phyloP scores from a whole-genome alignment of 2,329 filamentous ascomycete species.

The Pseudogymnoascus sp. region DNA sequence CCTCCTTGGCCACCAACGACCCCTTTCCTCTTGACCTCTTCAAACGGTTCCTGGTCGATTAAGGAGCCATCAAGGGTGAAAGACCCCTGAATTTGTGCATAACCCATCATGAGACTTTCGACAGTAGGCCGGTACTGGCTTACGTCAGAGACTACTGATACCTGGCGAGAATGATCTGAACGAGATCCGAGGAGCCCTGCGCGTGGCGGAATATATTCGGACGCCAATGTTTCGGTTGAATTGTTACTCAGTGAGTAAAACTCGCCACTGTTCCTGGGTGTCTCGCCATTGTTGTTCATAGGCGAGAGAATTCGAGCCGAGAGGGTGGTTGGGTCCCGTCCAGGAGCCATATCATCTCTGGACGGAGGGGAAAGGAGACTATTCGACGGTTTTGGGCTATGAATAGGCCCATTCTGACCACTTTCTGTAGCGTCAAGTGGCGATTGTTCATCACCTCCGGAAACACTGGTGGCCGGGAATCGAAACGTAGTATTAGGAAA shows the following conservation, averaged over 20 bases:
- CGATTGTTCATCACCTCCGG: constrained; percentile 26
- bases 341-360: constrained; percentile 35
- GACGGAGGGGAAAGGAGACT: constrained; percentile 23
- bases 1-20: constrained; percentile 81
- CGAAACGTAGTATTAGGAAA: constrained; percentile 35
- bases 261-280: constrained; percentile 84
- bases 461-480: constrained; percentile 24
- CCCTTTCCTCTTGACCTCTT: constrained; percentile 90
- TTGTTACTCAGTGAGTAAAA: constrained; percentile 94
- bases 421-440: not conserved
- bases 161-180: constrained; percentile 31
- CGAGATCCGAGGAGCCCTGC: constrained; percentile 37
- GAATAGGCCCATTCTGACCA: not conserved
- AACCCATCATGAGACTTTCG: constrained; percentile 94
- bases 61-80: constrained; percentile 89
- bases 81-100: constrained; percentile 84
- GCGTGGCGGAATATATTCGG: constrained; percentile 65
- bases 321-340: constrained; percentile 50
- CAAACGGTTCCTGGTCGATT: constrained; percentile 81
- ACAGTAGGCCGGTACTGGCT: constrained; percentile 42
- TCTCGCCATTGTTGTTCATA: constrained; percentile 63
- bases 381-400: not conserved
- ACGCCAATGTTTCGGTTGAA: constrained; percentile 85
- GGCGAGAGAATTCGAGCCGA: constrained; percentile 65
- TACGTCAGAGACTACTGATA: constrained; percentile 35